Evolutionary conservation across 495 filamentous ascomycete genomes (phyloP), one percentile per base, ranked within the genome.

Genomic region (Penicillium psychrofluorescens): DNA sequence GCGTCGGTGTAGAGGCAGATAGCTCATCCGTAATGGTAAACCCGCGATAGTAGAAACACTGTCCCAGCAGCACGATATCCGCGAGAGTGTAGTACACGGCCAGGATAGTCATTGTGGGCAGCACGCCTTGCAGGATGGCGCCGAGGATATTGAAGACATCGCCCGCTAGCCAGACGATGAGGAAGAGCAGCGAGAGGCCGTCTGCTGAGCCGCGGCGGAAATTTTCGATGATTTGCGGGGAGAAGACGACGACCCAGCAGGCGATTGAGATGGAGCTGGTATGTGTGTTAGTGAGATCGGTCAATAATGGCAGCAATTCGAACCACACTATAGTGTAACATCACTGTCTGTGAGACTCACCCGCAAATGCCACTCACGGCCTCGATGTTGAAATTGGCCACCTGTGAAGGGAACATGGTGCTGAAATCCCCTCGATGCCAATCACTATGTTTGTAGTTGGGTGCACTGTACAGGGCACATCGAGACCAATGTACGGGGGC

Each of bases 131-230:
- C n/a, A 96, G 52, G 4, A 95, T 78, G 11, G 89, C 87, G 6
- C 92, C 92, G 3, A 95, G 74, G 39, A 98, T 90, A 57, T 98
- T 98, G 72, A 95, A 98, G 35, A 97, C 79, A 82, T 98, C 92
- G 13, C 92, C 92, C 6, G 82, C 72, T 5, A 95, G 73, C 92
- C 92, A 98, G 46, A 94, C 76, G 37, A 90, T 74, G 51, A 98
- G 77, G 64, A 98, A 98, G 27, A 85, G 77, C 40, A 97, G 76
- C 0, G 88, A 95, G 0, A 98, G 76, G 6, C 88, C 92, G 58
- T 96, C 86, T 36, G 90, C 88, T 29, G 86, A 92, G 49, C 78
- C 68, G 31, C 92, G 81, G 41, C 81, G 82, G 66, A 96, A 95
- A 56, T 96, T 96, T 58, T 95, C 89, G 52, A 95, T 77, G 51